Evolutionary conservation across 2,329 filamentous ascomycete species (phyloP), one percentile per base, ranked within the genome.

Genomic region (Claviceps africana): DNA sequence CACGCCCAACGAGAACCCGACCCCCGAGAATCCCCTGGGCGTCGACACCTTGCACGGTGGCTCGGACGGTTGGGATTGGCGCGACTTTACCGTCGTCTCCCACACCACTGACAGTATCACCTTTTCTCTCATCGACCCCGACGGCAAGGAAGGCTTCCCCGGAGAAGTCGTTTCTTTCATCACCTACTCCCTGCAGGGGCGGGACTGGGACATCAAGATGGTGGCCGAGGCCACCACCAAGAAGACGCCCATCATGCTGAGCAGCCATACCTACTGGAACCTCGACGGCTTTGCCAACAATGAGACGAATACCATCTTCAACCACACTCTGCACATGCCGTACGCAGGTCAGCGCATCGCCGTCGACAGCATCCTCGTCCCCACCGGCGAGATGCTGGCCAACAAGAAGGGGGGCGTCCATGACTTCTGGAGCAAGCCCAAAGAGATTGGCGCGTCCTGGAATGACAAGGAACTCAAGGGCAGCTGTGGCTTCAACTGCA

Each of bases 211-310:
- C 61, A 74, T 88, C 60, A 83, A 79, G 67, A 88, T 90, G 74
- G 70, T 82, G 15, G 86, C 85, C 42, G 66, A 85, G 52, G 72
- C 85, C 3, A 81, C 82, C 9, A 86, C 83, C 31, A 80, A 86
- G 69, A 83, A 82, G 70, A 90, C 86, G 6, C 86, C 86, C 48
- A 88, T 91, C 65, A 90, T 91, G 86, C 74, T 91, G 53, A 86
- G 78, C 63, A 76, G 72, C 58, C 74, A 86, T 72, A 79, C 78
- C 8, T 91, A 91, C 74, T 91, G 86, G 86, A 90, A 90, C 65
- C 72, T 91, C 45, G 86, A 90, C 61, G 86, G 82, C 35, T 91
- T 86, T 61, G 75, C 83, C 61, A 88, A 89, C 69, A 79, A 83
- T 53, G 75, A 85, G 63, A 86, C 83, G 2, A 72, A 73, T 53